These are phyloP conservation scores for Crithidia expoeki DNA, from an alignment of 208 protist species.

Conservation along the genomic window DNA sequence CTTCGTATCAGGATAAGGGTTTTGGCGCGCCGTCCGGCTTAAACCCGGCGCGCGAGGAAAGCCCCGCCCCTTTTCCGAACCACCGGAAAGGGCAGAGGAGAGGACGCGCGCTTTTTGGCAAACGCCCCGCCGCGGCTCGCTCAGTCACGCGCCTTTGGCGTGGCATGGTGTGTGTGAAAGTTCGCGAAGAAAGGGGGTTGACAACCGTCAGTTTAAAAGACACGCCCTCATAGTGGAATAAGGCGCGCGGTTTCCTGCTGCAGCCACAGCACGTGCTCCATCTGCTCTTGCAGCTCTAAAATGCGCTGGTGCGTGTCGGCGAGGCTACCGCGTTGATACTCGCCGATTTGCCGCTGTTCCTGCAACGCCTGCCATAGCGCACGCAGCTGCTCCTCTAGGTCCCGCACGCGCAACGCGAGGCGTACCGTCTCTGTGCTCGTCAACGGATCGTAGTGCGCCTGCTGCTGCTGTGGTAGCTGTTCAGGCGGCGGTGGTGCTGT, in stretches of 20 bases:
- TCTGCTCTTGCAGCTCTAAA: conserved; percentile 58
- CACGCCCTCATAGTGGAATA: conserved; percentile 29
- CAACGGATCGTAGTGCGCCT: conserved; percentile 19
- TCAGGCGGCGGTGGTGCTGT: background rate
- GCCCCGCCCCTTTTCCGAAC: no score
- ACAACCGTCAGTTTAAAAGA: background rate
- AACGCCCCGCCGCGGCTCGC: no score
- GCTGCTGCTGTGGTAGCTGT: background rate
- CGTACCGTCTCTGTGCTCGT: conserved; percentile 17
- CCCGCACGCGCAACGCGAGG: conserved; percentile 19
- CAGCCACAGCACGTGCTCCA: conserved; percentile 53
- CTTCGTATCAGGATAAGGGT: no score
- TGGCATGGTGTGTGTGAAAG: background rate
- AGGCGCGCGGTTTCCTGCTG: conserved; percentile 54
- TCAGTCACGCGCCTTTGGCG: no score
- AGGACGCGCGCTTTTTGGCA: no score
- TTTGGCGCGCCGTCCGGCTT: no score
- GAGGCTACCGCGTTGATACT: conserved; percentile 31
- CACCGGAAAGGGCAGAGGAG: no score
- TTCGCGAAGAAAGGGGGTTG: background rate
- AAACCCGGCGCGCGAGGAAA: no score
- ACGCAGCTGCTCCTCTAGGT: conserved; percentile 20
- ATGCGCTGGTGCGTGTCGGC: conserved; percentile 48
- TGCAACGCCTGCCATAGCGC: conserved; percentile 27
- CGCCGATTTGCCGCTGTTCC: conserved; percentile 32